Evolutionary conservation across 306 rosid species (phyloP), one percentile per base, ranked within the genome.

Genomic region (Trifolium fragiferum): DNA sequence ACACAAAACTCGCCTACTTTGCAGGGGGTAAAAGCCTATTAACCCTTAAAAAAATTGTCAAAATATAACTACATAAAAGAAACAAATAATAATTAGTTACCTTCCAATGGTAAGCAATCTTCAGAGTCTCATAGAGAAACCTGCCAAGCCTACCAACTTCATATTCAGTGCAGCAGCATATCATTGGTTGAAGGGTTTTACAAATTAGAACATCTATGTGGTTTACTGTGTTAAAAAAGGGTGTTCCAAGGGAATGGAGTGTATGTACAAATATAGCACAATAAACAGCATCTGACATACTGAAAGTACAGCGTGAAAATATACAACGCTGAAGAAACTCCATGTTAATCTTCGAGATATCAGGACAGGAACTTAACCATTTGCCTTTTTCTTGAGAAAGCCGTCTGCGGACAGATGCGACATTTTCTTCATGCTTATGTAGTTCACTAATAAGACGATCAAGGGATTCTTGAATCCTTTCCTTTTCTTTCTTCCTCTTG

Each of bases 261-360:
- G 96, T 93, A 84, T 91, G 92, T 38, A 93, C 98, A 85, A 91
- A 93, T 88, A 82, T 90, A 75, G 97, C 98, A 81, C 97, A 93
- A 78, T 91, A 93, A 76, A 93, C 97, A 54, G 98, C 98, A 82
- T 93, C 98, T 18, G 98, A 91, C 97, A 91, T 93, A 66, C 97
- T 93, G 90, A 93, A 93, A 73, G 98, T 91, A 77, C 98, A 93
- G 72, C 98, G 97, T 37, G 98, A 97, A 63, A 93, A 93, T 67
- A 93, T 91, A 83, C 98, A 93, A 41, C 96, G 96, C 86, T 93
- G 98, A 87, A 93, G 98, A 82, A 93, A 93, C 81, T 93, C 97
- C 97, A 90, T 90, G 79, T 93, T 93, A 83, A 91, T 91, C 90
- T 93, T 93, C 25, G 89, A 77, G 68, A 94, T 89, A 82, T 93